phyloP scores from a whole-genome alignment of 2,329 filamentous ascomycete genomes.

The Botrytis hyacinthi region DNA sequence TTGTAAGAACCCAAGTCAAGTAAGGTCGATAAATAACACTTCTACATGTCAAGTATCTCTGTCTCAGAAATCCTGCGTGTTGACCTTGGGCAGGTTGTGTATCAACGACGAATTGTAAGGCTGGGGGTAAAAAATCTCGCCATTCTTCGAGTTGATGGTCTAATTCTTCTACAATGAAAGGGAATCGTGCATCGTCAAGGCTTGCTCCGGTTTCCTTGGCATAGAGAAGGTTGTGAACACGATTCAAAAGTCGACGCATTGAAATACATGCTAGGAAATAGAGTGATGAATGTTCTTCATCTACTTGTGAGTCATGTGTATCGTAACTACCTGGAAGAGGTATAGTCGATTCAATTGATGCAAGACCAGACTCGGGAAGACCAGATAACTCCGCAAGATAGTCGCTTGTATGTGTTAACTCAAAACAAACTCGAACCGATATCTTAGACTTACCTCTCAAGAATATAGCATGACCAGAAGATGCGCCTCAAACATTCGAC shows the following conservation, averaged over 20 bases:
- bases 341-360: slow-evolving; percentile 51
- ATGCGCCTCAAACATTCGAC: slow-evolving; percentile 50
- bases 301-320: slow-evolving; percentile 42
- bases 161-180: slow-evolving; percentile 48
- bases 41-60: slow-evolving; percentile 51
- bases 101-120: slow-evolving; percentile 45
- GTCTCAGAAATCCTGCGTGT: slow-evolving; percentile 49
- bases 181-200: slow-evolving; percentile 47
- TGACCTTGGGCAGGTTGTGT: slow-evolving; percentile 40
- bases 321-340: slow-evolving; percentile 48
- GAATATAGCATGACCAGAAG: slow-evolving; percentile 55
- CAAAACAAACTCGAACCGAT: neutral
- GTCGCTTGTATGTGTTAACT: slow-evolving; percentile 41
- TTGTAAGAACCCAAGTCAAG: slow-evolving; percentile 45
- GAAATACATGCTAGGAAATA: slow-evolving; percentile 55
- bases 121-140: slow-evolving; percentile 46
- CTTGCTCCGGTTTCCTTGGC: slow-evolving; percentile 46
- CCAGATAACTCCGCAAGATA: slow-evolving; percentile 53
- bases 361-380: slow-evolving; percentile 50
- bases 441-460: slow-evolving; percentile 45
- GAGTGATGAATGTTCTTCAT: slow-evolving; percentile 47
- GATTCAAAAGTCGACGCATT: slow-evolving; percentile 49
- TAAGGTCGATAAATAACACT: slow-evolving; percentile 55
- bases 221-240: slow-evolving; percentile 50
- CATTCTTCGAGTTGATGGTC: slow-evolving; percentile 51